Conservation (phyloP, 495 filamentous ascomycete species). For the Neurospora sp. region DNA sequence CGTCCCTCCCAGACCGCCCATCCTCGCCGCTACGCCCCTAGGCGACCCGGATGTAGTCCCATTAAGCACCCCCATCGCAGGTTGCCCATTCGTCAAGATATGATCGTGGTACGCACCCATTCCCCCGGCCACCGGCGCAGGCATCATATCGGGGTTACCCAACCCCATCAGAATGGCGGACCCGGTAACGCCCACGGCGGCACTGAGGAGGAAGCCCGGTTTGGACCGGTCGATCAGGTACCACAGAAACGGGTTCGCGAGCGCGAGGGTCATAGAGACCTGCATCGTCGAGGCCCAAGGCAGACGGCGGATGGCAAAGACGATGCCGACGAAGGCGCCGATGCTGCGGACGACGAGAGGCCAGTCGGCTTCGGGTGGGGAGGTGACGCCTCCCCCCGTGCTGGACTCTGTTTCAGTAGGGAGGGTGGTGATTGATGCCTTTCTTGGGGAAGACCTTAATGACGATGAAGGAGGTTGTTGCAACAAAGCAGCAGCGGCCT, state of each 20-base stretch:
- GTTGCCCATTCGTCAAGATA: neutral
- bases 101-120: neutral
- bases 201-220: slow-evolving; percentile 68
- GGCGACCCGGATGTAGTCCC: neutral
- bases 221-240: slow-evolving; percentile 87
- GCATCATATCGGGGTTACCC: slow-evolving; percentile 62
- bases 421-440: neutral
- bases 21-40: neutral
- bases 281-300: slow-evolving; percentile 93
- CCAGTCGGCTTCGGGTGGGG: slow-evolving; percentile 50
- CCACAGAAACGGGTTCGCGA: slow-evolving; percentile 92
- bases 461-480: neutral
- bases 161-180: slow-evolving; percentile 61
- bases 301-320: slow-evolving; percentile 87
- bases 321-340: slow-evolving; percentile 90
- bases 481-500: neutral
- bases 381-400: neutral
- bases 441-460: neutral
- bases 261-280: slow-evolving; percentile 78
- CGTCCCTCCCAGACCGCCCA: slow-evolving; percentile 20
- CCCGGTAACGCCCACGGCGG: slow-evolving; percentile 60
- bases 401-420: neutral
- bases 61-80: neutral
- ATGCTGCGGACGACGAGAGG: slow-evolving; percentile 73
- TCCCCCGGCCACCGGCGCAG: slow-evolving; percentile 37